Conservation (phyloP, 1,284 basidiomycete species). For the Rhodotorula glutinis region DNA sequence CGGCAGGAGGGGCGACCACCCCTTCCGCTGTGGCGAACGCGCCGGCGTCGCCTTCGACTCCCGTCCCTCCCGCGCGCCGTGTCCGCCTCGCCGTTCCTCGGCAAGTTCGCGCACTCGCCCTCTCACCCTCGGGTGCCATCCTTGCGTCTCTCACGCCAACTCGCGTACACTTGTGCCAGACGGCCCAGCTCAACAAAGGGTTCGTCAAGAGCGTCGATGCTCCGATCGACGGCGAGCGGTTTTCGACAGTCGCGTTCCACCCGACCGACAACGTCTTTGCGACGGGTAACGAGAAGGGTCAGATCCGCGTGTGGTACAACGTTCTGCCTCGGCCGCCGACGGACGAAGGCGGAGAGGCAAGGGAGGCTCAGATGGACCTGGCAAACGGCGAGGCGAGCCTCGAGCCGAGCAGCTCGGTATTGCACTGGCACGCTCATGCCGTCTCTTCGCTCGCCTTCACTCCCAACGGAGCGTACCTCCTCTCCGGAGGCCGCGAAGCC, state of each 20-base stretch:
- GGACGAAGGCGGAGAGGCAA: slow-evolving; percentile 46
- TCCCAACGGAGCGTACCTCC: slow-evolving; percentile 81
- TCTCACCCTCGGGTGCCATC: slow-evolving; percentile 19
- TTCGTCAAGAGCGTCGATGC: slow-evolving; percentile 52
- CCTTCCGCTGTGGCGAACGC: slow-evolving; percentile 42
- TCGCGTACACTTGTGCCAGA: slow-evolving; percentile 28
- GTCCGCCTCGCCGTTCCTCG: slow-evolving; percentile 57
- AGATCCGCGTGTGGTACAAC: slow-evolving; percentile 89
- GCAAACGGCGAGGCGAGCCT: slow-evolving; percentile 44
- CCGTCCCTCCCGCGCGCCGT: slow-evolving; percentile 53
- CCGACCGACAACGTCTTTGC: slow-evolving; percentile 90
- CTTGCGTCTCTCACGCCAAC: slow-evolving; percentile 31
- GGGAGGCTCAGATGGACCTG: background rate
- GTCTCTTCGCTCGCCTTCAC: slow-evolving; percentile 88
- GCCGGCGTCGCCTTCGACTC: slow-evolving; percentile 49
- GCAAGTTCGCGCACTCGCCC: slow-evolving; percentile 66
- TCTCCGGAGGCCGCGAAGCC: slow-evolving; percentile 93
- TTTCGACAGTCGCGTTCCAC: slow-evolving; percentile 85
- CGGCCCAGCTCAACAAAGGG: slow-evolving; percentile 26
- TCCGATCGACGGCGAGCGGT: slow-evolving; percentile 51
- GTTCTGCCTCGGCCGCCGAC: slow-evolving; percentile 58
- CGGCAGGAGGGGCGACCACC: slow-evolving; percentile 41
- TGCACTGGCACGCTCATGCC: slow-evolving; percentile 97
- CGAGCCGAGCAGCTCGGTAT: slow-evolving; percentile 65
- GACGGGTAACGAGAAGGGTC: slow-evolving; percentile 82